Evolutionary conservation across 441 rosid genomes (phyloP).

Genomic region (Pelargonium myrrhifolium): DNA sequence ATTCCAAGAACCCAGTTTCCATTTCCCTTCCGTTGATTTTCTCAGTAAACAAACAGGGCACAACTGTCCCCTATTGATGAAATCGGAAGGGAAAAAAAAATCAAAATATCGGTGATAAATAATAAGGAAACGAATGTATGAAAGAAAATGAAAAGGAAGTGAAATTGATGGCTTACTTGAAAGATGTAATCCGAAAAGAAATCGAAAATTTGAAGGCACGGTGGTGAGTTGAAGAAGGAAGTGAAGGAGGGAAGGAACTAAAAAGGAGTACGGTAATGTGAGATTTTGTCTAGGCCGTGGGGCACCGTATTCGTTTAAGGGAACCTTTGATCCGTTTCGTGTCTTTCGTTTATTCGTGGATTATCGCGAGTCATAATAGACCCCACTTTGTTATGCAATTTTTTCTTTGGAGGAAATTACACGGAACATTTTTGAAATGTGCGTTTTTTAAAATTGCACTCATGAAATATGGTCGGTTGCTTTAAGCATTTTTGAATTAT

Average conservation of each 20-base stretch:
- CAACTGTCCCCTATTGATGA: background rate
- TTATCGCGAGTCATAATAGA: too few relatives aligned
- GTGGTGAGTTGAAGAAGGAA: background rate
- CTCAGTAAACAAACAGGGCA: background rate
- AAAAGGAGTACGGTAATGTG: background rate
- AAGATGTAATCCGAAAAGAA: background rate
- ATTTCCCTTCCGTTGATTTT: background rate
- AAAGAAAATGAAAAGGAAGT: background rate
- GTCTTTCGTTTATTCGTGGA: background rate
- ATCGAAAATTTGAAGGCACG: background rate
- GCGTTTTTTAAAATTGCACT: too few relatives aligned
- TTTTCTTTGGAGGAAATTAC: too few relatives aligned
- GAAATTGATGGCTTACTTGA: conserved; percentile 1
- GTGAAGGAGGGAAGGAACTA: background rate
- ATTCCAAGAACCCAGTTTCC: background rate
- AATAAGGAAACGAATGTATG: background rate
- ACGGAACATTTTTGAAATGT: too few relatives aligned
- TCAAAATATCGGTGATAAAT: background rate
- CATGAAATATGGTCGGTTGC: too few relatives aligned
- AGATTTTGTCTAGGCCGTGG: background rate
- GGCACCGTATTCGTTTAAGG: background rate
- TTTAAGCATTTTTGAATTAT: too few relatives aligned
- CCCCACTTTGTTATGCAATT: too few relatives aligned
- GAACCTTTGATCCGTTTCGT: background rate
- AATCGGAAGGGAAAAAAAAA: background rate